These are phyloP conservation scores for Sporothrix pallida DNA, from an alignment of 2,329 filamentous ascomycete species.

Conservation along the genomic window DNA sequence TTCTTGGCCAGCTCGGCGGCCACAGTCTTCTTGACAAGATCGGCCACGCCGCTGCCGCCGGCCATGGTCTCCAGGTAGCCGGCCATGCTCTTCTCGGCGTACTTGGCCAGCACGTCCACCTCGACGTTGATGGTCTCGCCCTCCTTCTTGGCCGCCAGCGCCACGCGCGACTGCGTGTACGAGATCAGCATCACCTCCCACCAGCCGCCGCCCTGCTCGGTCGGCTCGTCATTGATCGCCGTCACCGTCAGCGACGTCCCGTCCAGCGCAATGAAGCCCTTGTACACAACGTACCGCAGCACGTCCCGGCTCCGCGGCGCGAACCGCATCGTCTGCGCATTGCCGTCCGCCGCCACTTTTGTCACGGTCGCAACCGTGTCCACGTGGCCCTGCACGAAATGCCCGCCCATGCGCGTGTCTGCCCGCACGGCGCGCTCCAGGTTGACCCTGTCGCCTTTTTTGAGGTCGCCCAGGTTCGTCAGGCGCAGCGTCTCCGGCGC, in stretches of 20 bases:
- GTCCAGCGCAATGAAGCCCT: conserved; percentile 93
- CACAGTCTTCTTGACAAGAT: conserved; percentile 75
- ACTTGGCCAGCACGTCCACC: conserved; percentile 87
- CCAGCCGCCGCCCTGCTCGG: conserved; percentile 65
- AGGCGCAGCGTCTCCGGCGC: conserved; percentile 94
- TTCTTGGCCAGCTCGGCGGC: conserved; percentile 64
- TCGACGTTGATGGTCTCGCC: conserved; percentile 90
- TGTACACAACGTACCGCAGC: conserved; percentile 89
- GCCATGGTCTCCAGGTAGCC: conserved; percentile 70
- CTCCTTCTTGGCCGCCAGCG: conserved; percentile 76
- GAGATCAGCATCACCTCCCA: conserved; percentile 98
- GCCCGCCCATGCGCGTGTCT: conserved; percentile 93
- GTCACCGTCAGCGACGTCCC: conserved; percentile 95
- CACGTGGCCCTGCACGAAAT: conserved; percentile 98
- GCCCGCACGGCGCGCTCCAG: conserved; percentile 92
- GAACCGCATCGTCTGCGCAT: conserved; percentile 87
- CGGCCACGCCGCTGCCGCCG: conserved; percentile 63
- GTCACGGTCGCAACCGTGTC: conserved; percentile 83
- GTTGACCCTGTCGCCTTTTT: conserved; percentile 74
- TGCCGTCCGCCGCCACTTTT: conserved; percentile 78
- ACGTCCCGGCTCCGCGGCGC: conserved; percentile 68
- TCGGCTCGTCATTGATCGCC: conserved; percentile 72
- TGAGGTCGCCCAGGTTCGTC: conserved; percentile 85
- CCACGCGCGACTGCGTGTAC: conserved; percentile 92
- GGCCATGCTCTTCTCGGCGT: conserved; percentile 85